Conservation (phyloP, 2,329 filamentous ascomycete genomes). For the Talaromyces sp. region DNA sequence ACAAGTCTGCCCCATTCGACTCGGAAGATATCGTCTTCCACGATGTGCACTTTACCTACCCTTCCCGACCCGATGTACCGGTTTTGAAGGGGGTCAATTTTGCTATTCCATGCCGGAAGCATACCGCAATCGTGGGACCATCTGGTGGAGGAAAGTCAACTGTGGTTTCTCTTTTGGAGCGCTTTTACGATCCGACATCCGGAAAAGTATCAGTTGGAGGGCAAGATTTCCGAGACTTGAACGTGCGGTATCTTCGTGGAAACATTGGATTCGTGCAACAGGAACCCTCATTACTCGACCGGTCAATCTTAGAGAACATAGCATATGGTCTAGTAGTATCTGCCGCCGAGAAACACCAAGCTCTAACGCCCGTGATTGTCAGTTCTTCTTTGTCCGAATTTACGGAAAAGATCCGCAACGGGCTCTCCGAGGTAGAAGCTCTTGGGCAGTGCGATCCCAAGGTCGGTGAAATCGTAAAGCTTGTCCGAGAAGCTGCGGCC, state of each 20-base stretch:
- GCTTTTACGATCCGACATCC: slow-evolving; percentile 32
- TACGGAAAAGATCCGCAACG: slow-evolving; percentile 19
- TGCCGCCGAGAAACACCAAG: slow-evolving; percentile 19
- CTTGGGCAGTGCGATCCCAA: slow-evolving; percentile 17
- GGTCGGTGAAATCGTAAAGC: slow-evolving; percentile 22
- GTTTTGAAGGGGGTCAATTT: slow-evolving; percentile 30
- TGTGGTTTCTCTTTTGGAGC: slow-evolving; percentile 30
- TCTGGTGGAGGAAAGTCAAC: slow-evolving; percentile 52
- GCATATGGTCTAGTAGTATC: slow-evolving; percentile 45
- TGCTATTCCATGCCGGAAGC: slow-evolving; percentile 28
- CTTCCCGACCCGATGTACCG: slow-evolving; percentile 30
- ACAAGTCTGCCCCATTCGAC: neutral
- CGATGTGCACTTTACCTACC: slow-evolving; percentile 28
- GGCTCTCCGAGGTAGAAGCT: slow-evolving; percentile 20
- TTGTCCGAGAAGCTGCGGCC: slow-evolving; percentile 24
- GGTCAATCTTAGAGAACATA: slow-evolving; percentile 52
- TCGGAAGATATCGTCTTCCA: slow-evolving; percentile 7
- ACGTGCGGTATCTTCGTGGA: slow-evolving; percentile 30
- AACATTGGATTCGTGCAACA: slow-evolving; percentile 44
- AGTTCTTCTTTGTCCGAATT: slow-evolving; percentile 23
- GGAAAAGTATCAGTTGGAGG: slow-evolving; percentile 28
- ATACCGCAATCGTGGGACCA: slow-evolving; percentile 44
- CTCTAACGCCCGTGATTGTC: slow-evolving; percentile 20
- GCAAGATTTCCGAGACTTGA: slow-evolving; percentile 25
- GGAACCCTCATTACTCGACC: slow-evolving; percentile 47